A percentile compares a stretch with the other conserved stretches of the same genome.
These are phyloP conservation scores for Saturnispora hagleri DNA, from an alignment of 805 yeast genomes.

Conservation along the genomic window DNA sequence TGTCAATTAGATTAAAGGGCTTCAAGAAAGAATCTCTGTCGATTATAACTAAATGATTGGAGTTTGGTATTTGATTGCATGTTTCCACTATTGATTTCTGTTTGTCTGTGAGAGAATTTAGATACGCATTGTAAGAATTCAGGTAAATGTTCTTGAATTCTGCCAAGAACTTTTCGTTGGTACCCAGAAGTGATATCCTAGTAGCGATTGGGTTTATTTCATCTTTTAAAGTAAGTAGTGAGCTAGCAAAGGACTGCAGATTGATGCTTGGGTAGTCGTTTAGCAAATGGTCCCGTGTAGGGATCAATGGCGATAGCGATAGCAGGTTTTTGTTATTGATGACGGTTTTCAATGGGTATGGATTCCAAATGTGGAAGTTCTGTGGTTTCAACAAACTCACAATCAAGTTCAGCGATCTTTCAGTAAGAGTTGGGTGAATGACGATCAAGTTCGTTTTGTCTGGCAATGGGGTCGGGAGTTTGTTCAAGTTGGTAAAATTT, in stretches of 20 bases:
- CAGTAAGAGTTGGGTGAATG: not conserved
- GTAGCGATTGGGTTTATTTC: not conserved
- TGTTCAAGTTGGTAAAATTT: not conserved
- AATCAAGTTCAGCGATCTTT: not conserved
- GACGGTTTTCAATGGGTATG: not conserved
- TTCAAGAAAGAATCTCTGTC: not conserved
- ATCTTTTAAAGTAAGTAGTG: not conserved
- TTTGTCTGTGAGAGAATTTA: slow-evolving; percentile 27
- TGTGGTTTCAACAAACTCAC: not conserved
- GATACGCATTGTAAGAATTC: slow-evolving; percentile 22
- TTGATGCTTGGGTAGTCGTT: not conserved
- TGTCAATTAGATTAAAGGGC: not conserved
- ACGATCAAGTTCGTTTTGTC: not conserved
- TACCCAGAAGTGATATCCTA: slow-evolving; percentile 32
- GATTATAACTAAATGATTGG: not conserved
- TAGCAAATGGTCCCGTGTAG: not conserved
- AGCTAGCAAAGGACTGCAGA: not conserved
- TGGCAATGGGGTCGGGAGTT: not conserved
- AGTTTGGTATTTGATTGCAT: not conserved
- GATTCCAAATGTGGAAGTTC: not conserved
- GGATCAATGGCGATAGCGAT: not conserved
- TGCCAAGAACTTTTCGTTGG: slow-evolving; percentile 30
- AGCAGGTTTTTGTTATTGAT: not conserved
- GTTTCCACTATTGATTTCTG: slow-evolving; percentile 16
- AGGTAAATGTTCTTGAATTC: slow-evolving; percentile 37